Conservation (phyloP, 208 protist species). For the Kentomonas sorsogonicus region DNA sequence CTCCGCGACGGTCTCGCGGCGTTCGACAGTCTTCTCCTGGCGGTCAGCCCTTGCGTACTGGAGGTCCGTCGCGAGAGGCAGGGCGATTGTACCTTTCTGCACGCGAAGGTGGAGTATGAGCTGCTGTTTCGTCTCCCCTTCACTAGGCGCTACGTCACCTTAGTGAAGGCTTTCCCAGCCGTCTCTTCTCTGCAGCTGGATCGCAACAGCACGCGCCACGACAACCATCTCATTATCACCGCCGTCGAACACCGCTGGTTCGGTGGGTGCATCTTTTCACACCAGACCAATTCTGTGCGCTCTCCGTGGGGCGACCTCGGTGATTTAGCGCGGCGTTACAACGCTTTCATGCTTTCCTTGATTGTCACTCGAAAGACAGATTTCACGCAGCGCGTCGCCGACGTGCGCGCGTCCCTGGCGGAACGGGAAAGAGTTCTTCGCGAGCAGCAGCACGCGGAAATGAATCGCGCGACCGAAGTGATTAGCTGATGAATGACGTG, state of each 20-base stretch:
- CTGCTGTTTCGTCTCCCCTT: constrained; percentile 38
- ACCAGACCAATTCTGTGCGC: constrained; percentile 37
- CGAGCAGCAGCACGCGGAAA: constrained; percentile 22
- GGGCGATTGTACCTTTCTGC: constrained; percentile 45
- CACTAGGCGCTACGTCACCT: constrained; percentile 18
- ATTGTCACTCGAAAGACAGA: constrained; percentile 38
- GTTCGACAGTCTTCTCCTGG: constrained; percentile 28
- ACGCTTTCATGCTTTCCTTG: constrained; percentile 45
- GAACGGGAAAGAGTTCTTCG: constrained; percentile 15
- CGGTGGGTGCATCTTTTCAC: constrained; percentile 46
- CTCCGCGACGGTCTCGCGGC: constrained; percentile 39
- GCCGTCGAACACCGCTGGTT: constrained; percentile 74
- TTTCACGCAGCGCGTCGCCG: constrained; percentile 16
- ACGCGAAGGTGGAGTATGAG: constrained; percentile 37
- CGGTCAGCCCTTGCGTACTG: constrained; percentile 28
- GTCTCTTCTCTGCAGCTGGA: constrained; percentile 61
- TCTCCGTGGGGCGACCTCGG: constrained; percentile 62
- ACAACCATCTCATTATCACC: constrained; percentile 24
- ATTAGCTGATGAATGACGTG: too few species aligned
- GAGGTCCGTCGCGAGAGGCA: constrained; percentile 52
- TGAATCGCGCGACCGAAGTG: too few species aligned
- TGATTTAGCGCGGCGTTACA: constrained; percentile 55
- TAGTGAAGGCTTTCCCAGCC: constrained; percentile 21
- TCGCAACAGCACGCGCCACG: constrained; percentile 1
- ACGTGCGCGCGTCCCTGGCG: constrained; percentile 9